Evolutionary conservation across 768 basidiomycete species (phyloP).

Genomic region (Termitomyces sp.): DNA sequence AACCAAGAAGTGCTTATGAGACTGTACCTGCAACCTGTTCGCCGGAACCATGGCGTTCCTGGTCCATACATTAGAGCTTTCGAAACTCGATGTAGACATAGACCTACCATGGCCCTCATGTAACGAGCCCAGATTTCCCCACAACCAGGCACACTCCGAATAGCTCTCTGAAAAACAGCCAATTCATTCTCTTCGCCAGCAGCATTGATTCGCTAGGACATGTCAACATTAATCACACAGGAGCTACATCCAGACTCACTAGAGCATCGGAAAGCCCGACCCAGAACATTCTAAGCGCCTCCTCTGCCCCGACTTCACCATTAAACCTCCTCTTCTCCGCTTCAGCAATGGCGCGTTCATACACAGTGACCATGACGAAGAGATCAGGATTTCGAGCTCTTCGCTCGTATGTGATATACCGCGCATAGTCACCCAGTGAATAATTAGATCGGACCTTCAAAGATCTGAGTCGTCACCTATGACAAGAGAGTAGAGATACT

Average conservation of each 20-base stretch:
- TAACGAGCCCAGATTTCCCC: conserved; percentile 80
- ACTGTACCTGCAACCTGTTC: conserved; percentile 4
- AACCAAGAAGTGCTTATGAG: background rate
- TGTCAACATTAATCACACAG: background rate
- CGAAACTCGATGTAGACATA: background rate
- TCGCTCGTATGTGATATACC: conserved; percentile 60
- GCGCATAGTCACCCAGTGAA: conserved; percentile 57
- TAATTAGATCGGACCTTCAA: conserved; percentile 28
- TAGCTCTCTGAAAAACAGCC: conserved; percentile 47
- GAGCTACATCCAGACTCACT: conserved; percentile 34
- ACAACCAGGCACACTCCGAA: conserved; percentile 68
- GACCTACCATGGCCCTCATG: conserved; percentile 61
- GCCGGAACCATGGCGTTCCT: conserved; percentile 40
- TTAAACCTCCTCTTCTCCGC: conserved; percentile 55
- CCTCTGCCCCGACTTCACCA: conserved; percentile 53
- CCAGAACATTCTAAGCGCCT: conserved; percentile 66
- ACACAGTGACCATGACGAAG: conserved; percentile 51
- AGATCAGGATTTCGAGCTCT: conserved; percentile 54
- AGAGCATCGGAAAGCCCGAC: conserved; percentile 63
- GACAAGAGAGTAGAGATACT: conserved; percentile 12
- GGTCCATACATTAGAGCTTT: background rate
- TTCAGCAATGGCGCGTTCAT: conserved; percentile 74
- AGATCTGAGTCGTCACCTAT: background rate
- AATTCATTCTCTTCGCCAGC: conserved; percentile 37
- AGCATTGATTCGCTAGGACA: conserved; percentile 40